phyloP scores from a whole-genome alignment of 2,329 filamentous ascomycete species.

The Ophiosphaerella herpotricha region DNA sequence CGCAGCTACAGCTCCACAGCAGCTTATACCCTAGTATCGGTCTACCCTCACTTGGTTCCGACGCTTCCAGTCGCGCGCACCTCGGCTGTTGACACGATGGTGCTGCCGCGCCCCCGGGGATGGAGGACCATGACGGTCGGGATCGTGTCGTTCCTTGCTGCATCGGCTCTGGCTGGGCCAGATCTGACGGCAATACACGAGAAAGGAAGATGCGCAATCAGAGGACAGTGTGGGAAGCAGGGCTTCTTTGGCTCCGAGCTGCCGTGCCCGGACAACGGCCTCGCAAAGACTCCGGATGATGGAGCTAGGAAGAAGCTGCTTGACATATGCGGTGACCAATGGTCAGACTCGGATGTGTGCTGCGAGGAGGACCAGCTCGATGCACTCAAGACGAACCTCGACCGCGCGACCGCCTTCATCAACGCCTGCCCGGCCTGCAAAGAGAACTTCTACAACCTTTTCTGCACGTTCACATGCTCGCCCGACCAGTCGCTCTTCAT shows the following conservation, averaged over 20 bases:
- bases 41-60: no score
- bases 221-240: conserved; percentile 89
- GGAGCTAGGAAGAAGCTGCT: conserved; percentile 78
- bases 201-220: conserved; percentile 83
- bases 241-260: conserved; percentile 87
- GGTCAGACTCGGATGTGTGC: conserved; percentile 82
- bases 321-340: conserved; percentile 83
- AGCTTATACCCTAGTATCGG: not conserved
- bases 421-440: conserved; percentile 95
- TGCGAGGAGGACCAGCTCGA: conserved; percentile 82
- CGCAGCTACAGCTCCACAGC: not conserved
- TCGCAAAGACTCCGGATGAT: conserved; percentile 74
- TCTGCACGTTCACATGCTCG: conserved; percentile 98
- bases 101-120: conserved; percentile 27
- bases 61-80: not conserved
- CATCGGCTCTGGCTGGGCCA: conserved; percentile 35
- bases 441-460: conserved; percentile 97
- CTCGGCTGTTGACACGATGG: conserved; percentile 12
- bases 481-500: conserved; percentile 94
- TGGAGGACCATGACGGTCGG: conserved; percentile 22
- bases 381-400: conserved; percentile 79
- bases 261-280: conserved; percentile 89
- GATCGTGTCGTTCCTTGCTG: conserved; percentile 34
- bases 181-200: conserved; percentile 68
- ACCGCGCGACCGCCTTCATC: conserved; percentile 85